These are phyloP conservation scores for Debaryomyces sp. DNA, from an alignment of 1,139 yeast genomes.

Conservation along the genomic window DNA sequence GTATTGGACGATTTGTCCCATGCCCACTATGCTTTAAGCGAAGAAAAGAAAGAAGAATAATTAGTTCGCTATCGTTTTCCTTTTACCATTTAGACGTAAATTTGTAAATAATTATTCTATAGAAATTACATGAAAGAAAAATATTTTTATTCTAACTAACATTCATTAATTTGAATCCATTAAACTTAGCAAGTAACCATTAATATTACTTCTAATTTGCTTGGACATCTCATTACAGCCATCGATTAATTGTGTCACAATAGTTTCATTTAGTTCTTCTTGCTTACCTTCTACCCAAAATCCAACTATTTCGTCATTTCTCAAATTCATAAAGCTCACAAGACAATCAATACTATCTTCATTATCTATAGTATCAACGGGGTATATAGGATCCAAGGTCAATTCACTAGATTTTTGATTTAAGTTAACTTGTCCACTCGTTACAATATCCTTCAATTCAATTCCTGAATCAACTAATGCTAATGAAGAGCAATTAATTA, in stretches of 20 bases:
- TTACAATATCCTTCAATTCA: conserved; percentile 74
- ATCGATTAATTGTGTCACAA: conserved; percentile 34
- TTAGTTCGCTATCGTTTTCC: not conserved
- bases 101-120: conserved; percentile 6
- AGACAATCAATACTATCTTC: conserved; percentile 37
- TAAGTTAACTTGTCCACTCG: conserved; percentile 60
- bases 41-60: conserved; percentile 19
- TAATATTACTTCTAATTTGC: conserved; percentile 49
- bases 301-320: conserved; percentile 56
- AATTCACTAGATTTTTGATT: conserved; percentile 17
- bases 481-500: conserved; percentile 62
- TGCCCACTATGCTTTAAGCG: conserved; percentile 19
- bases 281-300: conserved; percentile 53
- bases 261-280: conserved; percentile 27
- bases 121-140: not conserved
- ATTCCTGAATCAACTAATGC: conserved; percentile 86
- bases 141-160: not conserved
- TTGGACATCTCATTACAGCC: conserved; percentile 47
- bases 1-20: conserved; percentile 48
- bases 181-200: conserved; percentile 24
- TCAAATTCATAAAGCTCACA: conserved; percentile 56
- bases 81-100: not conserved
- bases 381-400: conserved; percentile 21
- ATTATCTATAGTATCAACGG: conserved; percentile 17
- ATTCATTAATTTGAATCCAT: conserved; percentile 5